A percentile compares a stretch with the other conserved stretches of the same genome.
phyloP scores from a whole-genome alignment of 2,329 filamentous ascomycete genomes.

The Ceratocystis huliohia region DNA sequence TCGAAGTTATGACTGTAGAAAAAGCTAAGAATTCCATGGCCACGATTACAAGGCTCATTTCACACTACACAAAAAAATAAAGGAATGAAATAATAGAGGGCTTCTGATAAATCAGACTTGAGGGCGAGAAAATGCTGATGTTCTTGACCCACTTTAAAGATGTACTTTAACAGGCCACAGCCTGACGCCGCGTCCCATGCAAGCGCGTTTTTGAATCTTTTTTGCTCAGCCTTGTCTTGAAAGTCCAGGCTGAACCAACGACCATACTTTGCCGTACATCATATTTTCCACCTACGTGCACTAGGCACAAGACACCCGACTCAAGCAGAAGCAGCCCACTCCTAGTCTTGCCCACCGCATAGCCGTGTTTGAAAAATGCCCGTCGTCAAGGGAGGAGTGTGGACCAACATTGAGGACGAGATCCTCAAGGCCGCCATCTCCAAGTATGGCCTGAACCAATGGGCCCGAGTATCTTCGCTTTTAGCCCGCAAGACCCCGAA shows the following conservation, averaged over 20 bases:
- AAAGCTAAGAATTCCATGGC: no score
- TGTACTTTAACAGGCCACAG: neutral
- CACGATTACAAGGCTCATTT: no score
- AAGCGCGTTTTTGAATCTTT: conserved; percentile 10
- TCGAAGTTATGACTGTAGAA: no score
- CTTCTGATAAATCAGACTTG: neutral
- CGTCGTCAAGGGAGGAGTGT: conserved; percentile 62
- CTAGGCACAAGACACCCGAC: neutral
- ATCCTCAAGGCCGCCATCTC: conserved; percentile 92
- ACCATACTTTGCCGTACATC: neutral
- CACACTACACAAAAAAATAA: neutral
- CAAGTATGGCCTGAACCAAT: conserved; percentile 93
- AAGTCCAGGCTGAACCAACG: neutral
- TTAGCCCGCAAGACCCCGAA: conserved; percentile 95
- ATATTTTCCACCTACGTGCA: neutral
- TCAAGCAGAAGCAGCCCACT: neutral
- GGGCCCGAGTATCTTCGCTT: conserved; percentile 94
- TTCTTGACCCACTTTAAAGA: conserved; percentile 14
- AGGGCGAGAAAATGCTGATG: neutral
- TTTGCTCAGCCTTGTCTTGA: conserved; percentile 15
- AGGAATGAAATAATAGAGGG: neutral
- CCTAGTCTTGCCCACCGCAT: neutral
- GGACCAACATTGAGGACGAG: conserved; percentile 78
- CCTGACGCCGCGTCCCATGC: conserved; percentile 7
- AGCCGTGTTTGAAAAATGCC: conserved; percentile 37